A percentile compares a stretch with the other conserved stretches of the same genome.
These are phyloP conservation scores for Cutaneotrichosporon mucoides DNA, from an alignment of 1,284 basidiomycete species.

Conservation along the genomic window DNA sequence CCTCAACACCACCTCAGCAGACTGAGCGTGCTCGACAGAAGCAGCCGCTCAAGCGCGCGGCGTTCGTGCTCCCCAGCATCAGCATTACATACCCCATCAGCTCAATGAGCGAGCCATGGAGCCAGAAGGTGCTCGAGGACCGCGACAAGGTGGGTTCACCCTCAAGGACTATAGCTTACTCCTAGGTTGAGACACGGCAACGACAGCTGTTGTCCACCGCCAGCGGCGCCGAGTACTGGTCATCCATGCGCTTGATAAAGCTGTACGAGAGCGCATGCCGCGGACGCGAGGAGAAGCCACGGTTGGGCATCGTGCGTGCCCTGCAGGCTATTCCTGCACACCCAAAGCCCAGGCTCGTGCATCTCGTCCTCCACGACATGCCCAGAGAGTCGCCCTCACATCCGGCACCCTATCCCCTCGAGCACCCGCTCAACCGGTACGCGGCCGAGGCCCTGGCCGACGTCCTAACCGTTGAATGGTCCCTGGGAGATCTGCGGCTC, in stretches of 20 bases:
- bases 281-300: conserved; percentile 54
- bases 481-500: conserved; percentile 71
- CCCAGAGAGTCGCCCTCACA: conserved; percentile 1
- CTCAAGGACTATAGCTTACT: too few species aligned
- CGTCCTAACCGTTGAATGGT: conserved; percentile 84
- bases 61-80: conserved; percentile 77
- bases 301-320: conserved; percentile 64
- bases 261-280: conserved; percentile 48
- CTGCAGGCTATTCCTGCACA: conserved; percentile 54
- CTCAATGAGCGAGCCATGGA: conserved; percentile 70
- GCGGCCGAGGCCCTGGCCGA: conserved; percentile 77
- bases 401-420: conserved; percentile 28
- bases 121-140: conserved; percentile 57
- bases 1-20: background rate
- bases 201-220: conserved; percentile 59
- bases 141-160: conserved; percentile 22
- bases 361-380: conserved; percentile 30
- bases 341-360: conserved; percentile 33
- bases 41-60: conserved; percentile 68
- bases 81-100: conserved; percentile 82
- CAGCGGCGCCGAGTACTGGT: conserved; percentile 47
- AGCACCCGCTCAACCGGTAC: conserved; percentile 60
- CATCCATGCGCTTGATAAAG: conserved; percentile 36
- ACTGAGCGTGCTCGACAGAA: conserved; percentile 31
- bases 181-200: conserved; percentile 49